Evolutionary conservation across 2,329 filamentous ascomycete species (phyloP), one percentile per base, ranked within the genome.

Genomic region (Zarea fungicola): DNA sequence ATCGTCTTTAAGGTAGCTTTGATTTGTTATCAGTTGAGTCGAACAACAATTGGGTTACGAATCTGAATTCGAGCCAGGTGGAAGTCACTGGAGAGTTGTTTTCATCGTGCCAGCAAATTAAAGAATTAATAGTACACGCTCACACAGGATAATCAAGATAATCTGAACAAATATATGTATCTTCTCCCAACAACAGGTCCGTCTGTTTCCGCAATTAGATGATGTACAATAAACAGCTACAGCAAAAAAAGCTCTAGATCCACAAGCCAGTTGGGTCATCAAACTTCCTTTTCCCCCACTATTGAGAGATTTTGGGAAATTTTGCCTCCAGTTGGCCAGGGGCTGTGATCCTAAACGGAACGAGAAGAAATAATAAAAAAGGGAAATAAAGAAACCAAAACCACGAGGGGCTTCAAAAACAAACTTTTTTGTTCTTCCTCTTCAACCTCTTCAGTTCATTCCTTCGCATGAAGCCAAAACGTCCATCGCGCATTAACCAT

Each of bases 221-320:
- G 54, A 54, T 58, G 54, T 59, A 59, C 57, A 59, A 44, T 53
- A 54, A 55, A 59, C 36, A 48, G 45, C 36, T 40, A 57, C 53
- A 61, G 58, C 60, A 62, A 54, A 52, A 58, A 61, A 53, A 58
- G 57, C 46, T 18, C 31, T 19, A 35, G 14, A 26, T 29, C 46
- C 16, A 29, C 37, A 26, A 11, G 23, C 28, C 19, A 32, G 11
- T 26, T 18, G 29, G 23, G 26, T 42, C 19, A n/a, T 22, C 8
- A 28, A 29, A 49, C 26, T n/a, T n/a, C n/a, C n/a, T n/a, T n/a
- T n/a, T n/a, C n/a, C n/a, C n/a, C n/a, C n/a, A n/a, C n/a, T n/a
- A n/a, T n/a, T n/a, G n/a, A n/a, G n/a, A n/a, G n/a, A n/a, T n/a
- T n/a, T n/a, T n/a, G n/a, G n/a, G n/a, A n/a, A n/a, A n/a, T 18